Conservation (phyloP, 2,329 filamentous ascomycete species). For the Xylaria sp. region DNA sequence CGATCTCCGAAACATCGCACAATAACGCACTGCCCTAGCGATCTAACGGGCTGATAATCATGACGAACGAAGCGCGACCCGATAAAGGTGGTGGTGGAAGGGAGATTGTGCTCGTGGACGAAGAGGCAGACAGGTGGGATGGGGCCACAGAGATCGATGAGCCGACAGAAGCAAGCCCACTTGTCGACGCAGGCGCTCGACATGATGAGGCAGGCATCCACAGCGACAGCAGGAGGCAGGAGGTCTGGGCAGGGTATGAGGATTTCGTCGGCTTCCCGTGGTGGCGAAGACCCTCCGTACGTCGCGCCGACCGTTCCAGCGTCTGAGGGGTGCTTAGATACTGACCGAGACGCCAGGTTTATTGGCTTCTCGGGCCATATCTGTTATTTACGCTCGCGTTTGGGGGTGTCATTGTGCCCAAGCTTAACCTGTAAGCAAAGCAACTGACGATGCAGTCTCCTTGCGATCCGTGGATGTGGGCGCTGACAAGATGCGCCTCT, state of each 20-base stretch:
- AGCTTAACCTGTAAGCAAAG: conserved; percentile 70
- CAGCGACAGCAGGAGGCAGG: conserved; percentile 22
- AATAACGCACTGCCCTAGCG: not conserved
- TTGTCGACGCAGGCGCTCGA: conserved; percentile 41
- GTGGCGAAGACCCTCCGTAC: conserved; percentile 65
- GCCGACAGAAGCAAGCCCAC: conserved; percentile 42
- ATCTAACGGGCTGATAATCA: conserved; percentile 1
- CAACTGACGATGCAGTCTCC: too few species aligned
- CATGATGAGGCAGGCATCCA: conserved; percentile 22
- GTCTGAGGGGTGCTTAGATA: conserved; percentile 31
- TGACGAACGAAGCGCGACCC: conserved; percentile 31
- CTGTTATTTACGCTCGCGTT: conserved; percentile 82
- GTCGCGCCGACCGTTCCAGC: conserved; percentile 57
- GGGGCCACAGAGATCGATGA: conserved; percentile 38
- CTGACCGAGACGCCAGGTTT: conserved; percentile 58
- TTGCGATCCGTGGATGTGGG: not conserved
- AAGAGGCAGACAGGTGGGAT: conserved; percentile 21
- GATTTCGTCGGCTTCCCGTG: conserved; percentile 66
- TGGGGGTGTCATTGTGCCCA: conserved; percentile 83
- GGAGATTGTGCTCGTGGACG: conserved; percentile 32
- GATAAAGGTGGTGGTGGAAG: conserved; percentile 19
- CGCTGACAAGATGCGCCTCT: conserved; percentile 18
- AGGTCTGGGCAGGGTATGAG: conserved; percentile 51
- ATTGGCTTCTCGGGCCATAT: conserved; percentile 82
- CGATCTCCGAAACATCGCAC: not conserved